A percentile compares a stretch with the other conserved stretches of the same genome.
Evolutionary conservation across 192 early-diverging fungal genomes (phyloP).

Genomic region (Paraglomus brasilianum): DNA sequence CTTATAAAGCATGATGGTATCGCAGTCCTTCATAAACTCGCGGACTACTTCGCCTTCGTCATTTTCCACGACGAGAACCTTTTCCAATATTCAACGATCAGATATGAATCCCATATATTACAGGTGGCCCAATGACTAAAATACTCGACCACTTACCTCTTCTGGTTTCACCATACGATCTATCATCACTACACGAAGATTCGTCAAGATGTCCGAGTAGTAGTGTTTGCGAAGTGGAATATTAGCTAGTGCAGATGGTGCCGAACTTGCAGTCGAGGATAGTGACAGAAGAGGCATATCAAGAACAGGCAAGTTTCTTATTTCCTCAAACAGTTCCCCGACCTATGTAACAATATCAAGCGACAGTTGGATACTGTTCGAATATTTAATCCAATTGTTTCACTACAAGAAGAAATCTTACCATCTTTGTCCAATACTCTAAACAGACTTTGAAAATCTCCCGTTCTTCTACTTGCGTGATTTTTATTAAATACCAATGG

Average conservation of each 20-base stretch:
- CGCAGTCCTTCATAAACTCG: constrained; percentile 95
- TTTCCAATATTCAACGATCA: not conserved
- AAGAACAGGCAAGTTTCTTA: constrained; percentile 53
- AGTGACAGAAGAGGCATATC: constrained; percentile 65
- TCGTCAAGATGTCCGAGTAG: constrained; percentile 82
- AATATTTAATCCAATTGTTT: not conserved
- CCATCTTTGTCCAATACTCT: constrained; percentile 96
- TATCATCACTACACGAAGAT: constrained; percentile 94
- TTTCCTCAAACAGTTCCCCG: constrained; percentile 88
- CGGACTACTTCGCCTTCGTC: constrained; percentile 99
- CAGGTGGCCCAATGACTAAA: not conserved
- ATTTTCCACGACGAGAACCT: constrained; percentile 95
- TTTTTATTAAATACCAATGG: constrained; percentile 87
- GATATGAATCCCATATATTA: not conserved
- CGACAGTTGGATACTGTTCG: not conserved
- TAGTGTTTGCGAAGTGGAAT: constrained; percentile 67
- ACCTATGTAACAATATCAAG: constrained; percentile 39
- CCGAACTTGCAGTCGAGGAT: constrained; percentile 25
- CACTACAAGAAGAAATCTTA: constrained; percentile 34
- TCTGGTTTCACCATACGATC: constrained; percentile 99
- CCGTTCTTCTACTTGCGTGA: constrained; percentile 90
- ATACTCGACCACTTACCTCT: constrained; percentile 61
- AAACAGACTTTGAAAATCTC: constrained; percentile 98
- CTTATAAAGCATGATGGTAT: constrained; percentile 98
- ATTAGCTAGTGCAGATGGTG: constrained; percentile 43